Evolutionary conservation across 768 basidiomycete genomes (phyloP).

Genomic region (Albatrellus ellisii): DNA sequence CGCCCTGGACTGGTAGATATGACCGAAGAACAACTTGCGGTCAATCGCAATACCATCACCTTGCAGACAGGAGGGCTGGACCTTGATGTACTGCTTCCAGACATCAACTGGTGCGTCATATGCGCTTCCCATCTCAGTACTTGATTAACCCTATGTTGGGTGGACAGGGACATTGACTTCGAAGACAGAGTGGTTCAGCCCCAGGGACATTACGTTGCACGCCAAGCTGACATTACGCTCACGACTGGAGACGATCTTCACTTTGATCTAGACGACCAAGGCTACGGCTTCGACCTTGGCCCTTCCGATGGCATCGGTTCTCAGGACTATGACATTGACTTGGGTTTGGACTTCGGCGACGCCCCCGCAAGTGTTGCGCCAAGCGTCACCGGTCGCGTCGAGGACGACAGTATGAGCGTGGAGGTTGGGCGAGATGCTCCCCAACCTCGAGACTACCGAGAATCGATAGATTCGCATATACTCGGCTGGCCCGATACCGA

Average conservation of each 20-base stretch:
- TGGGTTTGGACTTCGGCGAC: constrained; percentile 70
- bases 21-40: constrained; percentile 86
- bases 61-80: constrained; percentile 67
- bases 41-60: constrained; percentile 82
- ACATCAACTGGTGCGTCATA: constrained; percentile 57
- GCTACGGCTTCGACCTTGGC: constrained; percentile 67
- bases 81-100: constrained; percentile 67
- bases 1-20: constrained; percentile 92
- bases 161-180: constrained; percentile 80
- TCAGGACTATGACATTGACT: constrained; percentile 67
- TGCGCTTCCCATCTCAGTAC: not conserved
- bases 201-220: constrained; percentile 72
- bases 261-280: constrained; percentile 42
- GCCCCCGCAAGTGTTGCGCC: constrained; percentile 12
- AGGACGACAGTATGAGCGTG: constrained; percentile 47
- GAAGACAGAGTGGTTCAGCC: constrained; percentile 51
- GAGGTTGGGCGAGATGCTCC: constrained; percentile 69
- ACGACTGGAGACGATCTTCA: constrained; percentile 62
- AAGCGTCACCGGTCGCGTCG: constrained; percentile 18
- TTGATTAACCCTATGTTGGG: not conserved
- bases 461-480: constrained; percentile 52
- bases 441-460: constrained; percentile 27
- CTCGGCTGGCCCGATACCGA: constrained; percentile 40
- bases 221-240: constrained; percentile 82
- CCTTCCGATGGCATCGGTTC: constrained; percentile 78